Evolutionary conservation across 2,329 filamentous ascomycete genomes (phyloP).

Genomic region (Xylogone sp.): DNA sequence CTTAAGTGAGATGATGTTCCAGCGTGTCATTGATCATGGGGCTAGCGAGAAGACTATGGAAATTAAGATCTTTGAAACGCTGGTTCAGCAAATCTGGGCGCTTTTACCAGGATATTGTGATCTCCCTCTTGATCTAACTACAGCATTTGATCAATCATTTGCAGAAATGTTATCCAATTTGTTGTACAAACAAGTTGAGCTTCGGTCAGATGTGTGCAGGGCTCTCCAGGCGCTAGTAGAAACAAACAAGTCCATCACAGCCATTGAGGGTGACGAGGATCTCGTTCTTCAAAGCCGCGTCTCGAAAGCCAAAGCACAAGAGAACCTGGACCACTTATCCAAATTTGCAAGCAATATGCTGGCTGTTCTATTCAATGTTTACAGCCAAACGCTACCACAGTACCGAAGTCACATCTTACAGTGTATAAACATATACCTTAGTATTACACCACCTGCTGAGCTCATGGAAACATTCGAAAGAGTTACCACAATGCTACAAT

Average conservation of each 20-base stretch:
- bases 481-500: conserved; percentile 79
- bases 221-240: conserved; percentile 84
- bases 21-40: conserved; percentile 80
- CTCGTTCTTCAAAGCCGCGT: conserved; percentile 75
- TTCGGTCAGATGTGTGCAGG: conserved; percentile 83
- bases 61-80: conserved; percentile 94
- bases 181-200: conserved; percentile 84
- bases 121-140: conserved; percentile 72
- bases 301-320: conserved; percentile 67
- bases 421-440: conserved; percentile 92
- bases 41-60: conserved; percentile 87
- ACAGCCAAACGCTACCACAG: conserved; percentile 91
- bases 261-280: conserved; percentile 62
- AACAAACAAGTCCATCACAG: conserved; percentile 79
- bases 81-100: conserved; percentile 95
- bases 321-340: conserved; percentile 79
- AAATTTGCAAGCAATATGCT: conserved; percentile 82
- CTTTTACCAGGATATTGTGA: conserved; percentile 93
- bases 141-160: conserved; percentile 81
- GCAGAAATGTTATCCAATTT: conserved; percentile 89
- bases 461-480: conserved; percentile 84
- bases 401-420: conserved; percentile 87
- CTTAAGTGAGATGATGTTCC: conserved; percentile 85
- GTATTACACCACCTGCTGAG: conserved; percentile 75
- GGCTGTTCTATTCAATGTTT: conserved; percentile 97